phyloP scores from a whole-genome alignment of 352 stramenopile genomes.

The Aphanomyces euteiches region DNA sequence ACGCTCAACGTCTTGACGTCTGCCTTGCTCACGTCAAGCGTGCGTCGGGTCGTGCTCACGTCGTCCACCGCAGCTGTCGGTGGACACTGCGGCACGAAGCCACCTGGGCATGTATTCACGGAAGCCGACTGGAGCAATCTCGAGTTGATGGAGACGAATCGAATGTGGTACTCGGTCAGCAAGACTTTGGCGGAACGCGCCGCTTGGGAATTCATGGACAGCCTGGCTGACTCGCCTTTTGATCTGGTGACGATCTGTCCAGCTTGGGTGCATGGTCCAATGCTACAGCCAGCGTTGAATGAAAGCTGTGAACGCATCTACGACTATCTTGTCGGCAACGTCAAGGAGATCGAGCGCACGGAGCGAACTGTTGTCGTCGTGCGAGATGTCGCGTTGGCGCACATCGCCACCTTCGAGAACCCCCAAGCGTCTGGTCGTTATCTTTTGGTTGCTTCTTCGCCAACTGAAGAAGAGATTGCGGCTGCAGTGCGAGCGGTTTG shows the following conservation, averaged over 20 bases:
- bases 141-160: slow-evolving; percentile 5
- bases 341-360: slow-evolving; percentile 27
- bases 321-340: slow-evolving; percentile 30
- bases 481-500: slow-evolving; percentile 35
- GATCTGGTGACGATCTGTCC: slow-evolving; percentile 36
- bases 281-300: slow-evolving; percentile 35
- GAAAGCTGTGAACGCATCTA: slow-evolving; percentile 31
- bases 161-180: slow-evolving; percentile 32
- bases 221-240: slow-evolving; percentile 15
- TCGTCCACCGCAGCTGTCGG: slow-evolving; percentile 33
- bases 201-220: slow-evolving; percentile 33
- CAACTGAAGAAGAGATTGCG: slow-evolving; percentile 85
- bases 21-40: slow-evolving; percentile 26
- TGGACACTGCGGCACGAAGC: slow-evolving; percentile 16
- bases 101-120: slow-evolving; percentile 27
- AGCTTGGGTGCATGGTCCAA: slow-evolving; percentile 35
- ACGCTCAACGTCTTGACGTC: slow-evolving; percentile 35
- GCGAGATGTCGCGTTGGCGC: slow-evolving; percentile 68
- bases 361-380: slow-evolving; percentile 85
- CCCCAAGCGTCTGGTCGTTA: slow-evolving; percentile 77
- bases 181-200: slow-evolving; percentile 37
- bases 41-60: slow-evolving; percentile 37
- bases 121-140: slow-evolving; percentile 38
- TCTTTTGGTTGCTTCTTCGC: slow-evolving; percentile 73
- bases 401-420: slow-evolving; percentile 81